Evolutionary conservation across 306 rosid species (phyloP).

Genomic region (Trifolium dubium): DNA sequence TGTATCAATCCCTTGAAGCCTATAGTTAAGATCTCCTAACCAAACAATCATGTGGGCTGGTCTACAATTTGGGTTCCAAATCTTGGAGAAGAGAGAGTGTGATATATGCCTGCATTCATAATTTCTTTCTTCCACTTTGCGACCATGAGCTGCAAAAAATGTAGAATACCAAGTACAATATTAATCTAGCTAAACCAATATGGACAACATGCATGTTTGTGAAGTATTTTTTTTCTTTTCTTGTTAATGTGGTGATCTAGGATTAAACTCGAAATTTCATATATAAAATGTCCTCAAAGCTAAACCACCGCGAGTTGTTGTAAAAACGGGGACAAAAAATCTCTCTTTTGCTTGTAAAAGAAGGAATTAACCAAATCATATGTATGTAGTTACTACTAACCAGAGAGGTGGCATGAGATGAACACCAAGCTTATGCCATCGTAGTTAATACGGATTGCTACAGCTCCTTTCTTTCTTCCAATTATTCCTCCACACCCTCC

Average conservation of each 20-base stretch:
- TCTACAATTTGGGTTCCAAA: slow-evolving; percentile 61
- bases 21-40: slow-evolving; percentile 84
- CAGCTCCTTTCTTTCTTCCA: slow-evolving; percentile 85
- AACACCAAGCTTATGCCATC: slow-evolving; percentile 66
- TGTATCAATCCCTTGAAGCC: slow-evolving; percentile 61
- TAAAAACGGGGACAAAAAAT: no score
- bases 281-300: no score
- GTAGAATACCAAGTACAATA: neutral
- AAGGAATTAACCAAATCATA: neutral
- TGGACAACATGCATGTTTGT: neutral
- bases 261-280: no score
- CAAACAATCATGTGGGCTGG: slow-evolving; percentile 66
- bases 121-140: slow-evolving; percentile 70
- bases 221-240: no score
- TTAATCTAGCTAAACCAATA: neutral
- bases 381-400: neutral
- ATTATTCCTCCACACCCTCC: slow-evolving; percentile 76
- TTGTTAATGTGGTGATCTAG: no score
- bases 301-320: no score
- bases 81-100: slow-evolving; percentile 61
- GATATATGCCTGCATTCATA: slow-evolving; percentile 61
- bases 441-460: slow-evolving; percentile 66
- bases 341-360: no score
- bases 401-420: slow-evolving; percentile 82
- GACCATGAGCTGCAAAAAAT: slow-evolving; percentile 61